Percentiles rank a stretch among this genome's conserved stretches.
phyloP scores from a whole-genome alignment of 1,139 yeast species.

The Suhomyces panamericanus region DNA sequence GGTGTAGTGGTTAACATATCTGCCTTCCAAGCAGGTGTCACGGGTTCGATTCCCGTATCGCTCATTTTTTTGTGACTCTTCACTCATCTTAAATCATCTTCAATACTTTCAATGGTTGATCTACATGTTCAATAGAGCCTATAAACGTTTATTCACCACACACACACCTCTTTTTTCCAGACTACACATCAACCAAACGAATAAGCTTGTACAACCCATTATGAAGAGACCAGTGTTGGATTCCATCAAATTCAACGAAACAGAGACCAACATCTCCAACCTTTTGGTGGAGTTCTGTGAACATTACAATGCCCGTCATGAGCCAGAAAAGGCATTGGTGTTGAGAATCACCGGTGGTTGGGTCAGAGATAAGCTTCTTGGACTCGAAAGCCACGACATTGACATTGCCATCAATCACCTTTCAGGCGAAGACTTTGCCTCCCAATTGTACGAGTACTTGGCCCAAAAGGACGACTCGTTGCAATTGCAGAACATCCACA shows the following conservation, averaged over 20 bases:
- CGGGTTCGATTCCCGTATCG: conserved; percentile 84
- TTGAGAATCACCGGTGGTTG: conserved; percentile 96
- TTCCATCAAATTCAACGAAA: conserved; percentile 38
- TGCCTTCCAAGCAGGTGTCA: conserved; percentile 83
- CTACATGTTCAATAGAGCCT: conserved; percentile 3
- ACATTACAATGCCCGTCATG: conserved; percentile 29
- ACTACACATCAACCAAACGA: background rate
- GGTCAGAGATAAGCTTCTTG: conserved; percentile 93
- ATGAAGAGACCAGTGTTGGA: conserved; percentile 10
- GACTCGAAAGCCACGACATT: conserved; percentile 76
- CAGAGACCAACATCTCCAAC: conserved; percentile 47
- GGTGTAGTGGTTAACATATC: conserved; percentile 55
- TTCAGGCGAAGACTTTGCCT: conserved; percentile 87
- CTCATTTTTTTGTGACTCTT: conserved; percentile 42
- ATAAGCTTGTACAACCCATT: background rate
- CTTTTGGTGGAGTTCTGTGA: conserved; percentile 47
- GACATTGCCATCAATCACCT: conserved; percentile 86
- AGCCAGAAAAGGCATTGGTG: conserved; percentile 28
- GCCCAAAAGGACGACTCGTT: conserved; percentile 40
- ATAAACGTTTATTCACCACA: background rate
- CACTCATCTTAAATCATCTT: background rate
- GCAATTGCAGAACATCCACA: conserved; percentile 60
- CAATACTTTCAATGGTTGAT: background rate
- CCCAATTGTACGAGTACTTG: conserved; percentile 58
- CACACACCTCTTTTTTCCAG: background rate